Base-by-base conservation (phyloP, 2,329 filamentous ascomycete genomes). In the Coleophoma cylindrospora region DNA sequence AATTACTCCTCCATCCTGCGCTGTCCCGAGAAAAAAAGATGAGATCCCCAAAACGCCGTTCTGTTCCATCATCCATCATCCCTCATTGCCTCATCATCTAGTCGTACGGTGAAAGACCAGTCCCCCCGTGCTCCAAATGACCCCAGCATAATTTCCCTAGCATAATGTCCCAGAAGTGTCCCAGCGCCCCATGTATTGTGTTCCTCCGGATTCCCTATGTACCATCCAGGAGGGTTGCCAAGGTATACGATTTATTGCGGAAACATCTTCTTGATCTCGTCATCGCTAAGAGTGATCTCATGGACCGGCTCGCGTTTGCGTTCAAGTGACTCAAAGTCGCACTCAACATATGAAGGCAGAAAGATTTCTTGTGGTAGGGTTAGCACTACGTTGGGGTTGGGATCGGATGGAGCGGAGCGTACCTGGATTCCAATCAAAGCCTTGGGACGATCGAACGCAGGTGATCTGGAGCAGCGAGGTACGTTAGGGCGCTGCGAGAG, bases 401-500 rank as follows among this genome's bases (percentile, higher is more conserved):
- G 40, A 3, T 45, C 43, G 37, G 34, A 40, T 21, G 40, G 27
- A 19, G 14, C 10, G 7, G 8, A 15, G 62, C 69, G 49, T 71
- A 86, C 83, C 84, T 67, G 87, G 87, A 67, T 91, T 91, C 87
- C 87, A 92, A 54, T 84, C 82, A 63, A 90, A 92, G 50, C 87
- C 87, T 69, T 92, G 87, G 62, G 83, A 87, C 6, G 84, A 86
- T 54, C 87, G 84, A 46, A 91, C 81, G 66, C 89, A 92, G 19
- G 86, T 88, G 56, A 91, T 89, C 86, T 90, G 40, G 27, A 27
- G 27, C 9, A 27, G 27, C 9, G 4, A 27, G 19, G 19, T 19
- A 19, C 3, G 27, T 27, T 27, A 27, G 27, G 27, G 9, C 6
- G 27, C 27, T 27, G 27, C 27, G 4, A 27, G 3, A 27, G 27